Percentiles rank a stretch among this genome's conserved stretches.
Conservation (phyloP, 2,329 filamentous ascomycete genomes). For the Trichoderma simmonsii region DNA sequence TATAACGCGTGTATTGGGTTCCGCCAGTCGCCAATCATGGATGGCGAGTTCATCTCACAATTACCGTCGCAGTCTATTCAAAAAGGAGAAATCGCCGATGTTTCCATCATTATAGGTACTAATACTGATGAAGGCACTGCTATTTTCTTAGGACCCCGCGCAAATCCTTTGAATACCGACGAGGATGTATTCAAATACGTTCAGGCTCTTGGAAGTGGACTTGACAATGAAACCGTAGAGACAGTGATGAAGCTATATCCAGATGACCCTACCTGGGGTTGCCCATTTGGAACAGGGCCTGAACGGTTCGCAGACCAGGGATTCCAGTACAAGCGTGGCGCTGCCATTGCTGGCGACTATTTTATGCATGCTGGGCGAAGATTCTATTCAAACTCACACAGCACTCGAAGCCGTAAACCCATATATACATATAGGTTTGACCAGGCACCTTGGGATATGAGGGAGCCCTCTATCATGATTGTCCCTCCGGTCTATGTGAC, state of each 20-base stretch:
- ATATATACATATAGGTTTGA: background rate
- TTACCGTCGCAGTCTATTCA: background rate
- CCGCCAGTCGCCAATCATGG: background rate
- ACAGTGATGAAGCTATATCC: background rate
- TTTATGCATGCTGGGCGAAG: conserved; percentile 1
- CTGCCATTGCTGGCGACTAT: conserved; percentile 1
- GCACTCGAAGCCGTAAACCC: background rate
- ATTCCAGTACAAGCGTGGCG: background rate
- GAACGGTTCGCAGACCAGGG: conserved; percentile 1
- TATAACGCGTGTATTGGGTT: background rate
- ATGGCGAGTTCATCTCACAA: conserved; percentile 5
- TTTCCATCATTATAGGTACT: background rate
- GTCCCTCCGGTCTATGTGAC: background rate
- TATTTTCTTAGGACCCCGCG: background rate
- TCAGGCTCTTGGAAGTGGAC: background rate
- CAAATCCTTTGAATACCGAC: background rate
- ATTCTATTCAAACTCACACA: background rate
- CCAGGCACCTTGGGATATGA: conserved; percentile 6
- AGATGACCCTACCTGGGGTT: background rate
- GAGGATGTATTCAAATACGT: background rate
- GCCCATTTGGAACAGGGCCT: background rate
- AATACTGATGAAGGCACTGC: conserved; percentile 4
- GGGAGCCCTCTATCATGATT: background rate
- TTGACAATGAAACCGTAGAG: background rate
- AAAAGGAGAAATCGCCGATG: conserved; percentile 1